Conservation (phyloP, 345 rosid species). For the Alliaria petiolata region DNA sequence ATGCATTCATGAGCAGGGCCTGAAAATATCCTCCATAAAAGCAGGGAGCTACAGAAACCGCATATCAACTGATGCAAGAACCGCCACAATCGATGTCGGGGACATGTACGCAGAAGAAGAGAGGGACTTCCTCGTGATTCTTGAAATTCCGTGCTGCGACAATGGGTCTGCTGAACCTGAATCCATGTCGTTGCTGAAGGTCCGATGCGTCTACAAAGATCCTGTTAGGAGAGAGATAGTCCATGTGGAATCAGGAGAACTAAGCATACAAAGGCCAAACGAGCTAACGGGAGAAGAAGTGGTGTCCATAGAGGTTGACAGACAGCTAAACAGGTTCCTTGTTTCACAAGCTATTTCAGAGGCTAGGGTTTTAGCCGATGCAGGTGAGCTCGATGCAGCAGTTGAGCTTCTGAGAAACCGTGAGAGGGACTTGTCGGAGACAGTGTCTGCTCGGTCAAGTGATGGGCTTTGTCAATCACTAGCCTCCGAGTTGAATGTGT, state of each 20-base stretch:
- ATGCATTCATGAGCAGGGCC: slow-evolving; percentile 38
- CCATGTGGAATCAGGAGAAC: slow-evolving; percentile 43
- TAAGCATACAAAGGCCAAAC: slow-evolving; percentile 51
- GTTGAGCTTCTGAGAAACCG: slow-evolving; percentile 35
- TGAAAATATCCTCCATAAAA: slow-evolving; percentile 56
- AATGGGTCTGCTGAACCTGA: slow-evolving; percentile 35
- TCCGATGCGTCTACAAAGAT: slow-evolving; percentile 57
- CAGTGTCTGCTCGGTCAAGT: slow-evolving; percentile 15
- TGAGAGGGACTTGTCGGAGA: slow-evolving; percentile 17
- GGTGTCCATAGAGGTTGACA: slow-evolving; percentile 78
- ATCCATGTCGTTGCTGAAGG: slow-evolving; percentile 64
- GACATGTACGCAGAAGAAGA: slow-evolving; percentile 97
- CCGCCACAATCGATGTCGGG: slow-evolving; percentile 62
- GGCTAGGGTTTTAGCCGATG: slow-evolving; percentile 76
- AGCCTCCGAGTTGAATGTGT: slow-evolving; percentile 18
- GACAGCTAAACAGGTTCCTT: slow-evolving; percentile 74
- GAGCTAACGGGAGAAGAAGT: slow-evolving; percentile 38
- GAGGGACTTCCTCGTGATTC: slow-evolving; percentile 72
- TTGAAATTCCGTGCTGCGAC: slow-evolving; percentile 50
- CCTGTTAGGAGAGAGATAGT: slow-evolving; percentile 54
- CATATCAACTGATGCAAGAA: slow-evolving; percentile 41
- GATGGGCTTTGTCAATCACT: slow-evolving; percentile 24
- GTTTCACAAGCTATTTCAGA: slow-evolving; percentile 79
- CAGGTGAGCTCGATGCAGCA: slow-evolving; percentile 55
- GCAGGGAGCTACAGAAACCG: slow-evolving; percentile 73